phyloP scores from a whole-genome alignment of 169 alveolate genomes.

The Plasmodium relictum region DNA sequence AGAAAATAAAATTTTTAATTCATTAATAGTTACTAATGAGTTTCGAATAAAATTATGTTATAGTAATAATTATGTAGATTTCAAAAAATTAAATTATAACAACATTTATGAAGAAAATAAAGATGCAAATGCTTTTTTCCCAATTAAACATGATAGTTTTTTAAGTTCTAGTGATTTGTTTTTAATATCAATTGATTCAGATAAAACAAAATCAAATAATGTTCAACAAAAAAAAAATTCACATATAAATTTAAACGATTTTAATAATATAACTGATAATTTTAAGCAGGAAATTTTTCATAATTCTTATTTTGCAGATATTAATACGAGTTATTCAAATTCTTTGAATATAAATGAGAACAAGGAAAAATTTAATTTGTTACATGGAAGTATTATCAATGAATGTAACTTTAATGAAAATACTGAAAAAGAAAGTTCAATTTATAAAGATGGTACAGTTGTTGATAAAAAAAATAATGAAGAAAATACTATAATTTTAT shows the following conservation, averaged over 20 bases:
- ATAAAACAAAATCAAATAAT: conserved; percentile 25
- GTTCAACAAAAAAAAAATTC: conserved; percentile 11
- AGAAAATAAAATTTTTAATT: not conserved
- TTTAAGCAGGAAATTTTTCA: not conserved
- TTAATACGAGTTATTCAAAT: not conserved
- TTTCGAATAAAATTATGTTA: conserved; percentile 49
- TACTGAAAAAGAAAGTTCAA: not conserved
- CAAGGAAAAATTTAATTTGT: not conserved
- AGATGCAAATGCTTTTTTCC: not conserved
- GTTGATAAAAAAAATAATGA: not conserved
- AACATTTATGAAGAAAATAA: not conserved
- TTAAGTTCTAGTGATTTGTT: conserved; percentile 47
- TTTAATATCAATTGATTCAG: conserved; percentile 60
- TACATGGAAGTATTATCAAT: not conserved
- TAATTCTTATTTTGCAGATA: not conserved
- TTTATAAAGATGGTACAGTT: not conserved
- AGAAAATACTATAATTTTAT: not conserved
- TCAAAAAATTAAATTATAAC: not conserved
- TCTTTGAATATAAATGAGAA: not conserved
- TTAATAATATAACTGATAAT: not conserved
- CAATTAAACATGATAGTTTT: not conserved
- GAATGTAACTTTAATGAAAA: not conserved
- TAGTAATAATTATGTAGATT: conserved; percentile 52
- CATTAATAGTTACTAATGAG: conserved; percentile 47
- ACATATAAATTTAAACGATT: not conserved